Conservation (phyloP, 495 filamentous ascomycete species). For the Trichoderma parareesei region DNA sequence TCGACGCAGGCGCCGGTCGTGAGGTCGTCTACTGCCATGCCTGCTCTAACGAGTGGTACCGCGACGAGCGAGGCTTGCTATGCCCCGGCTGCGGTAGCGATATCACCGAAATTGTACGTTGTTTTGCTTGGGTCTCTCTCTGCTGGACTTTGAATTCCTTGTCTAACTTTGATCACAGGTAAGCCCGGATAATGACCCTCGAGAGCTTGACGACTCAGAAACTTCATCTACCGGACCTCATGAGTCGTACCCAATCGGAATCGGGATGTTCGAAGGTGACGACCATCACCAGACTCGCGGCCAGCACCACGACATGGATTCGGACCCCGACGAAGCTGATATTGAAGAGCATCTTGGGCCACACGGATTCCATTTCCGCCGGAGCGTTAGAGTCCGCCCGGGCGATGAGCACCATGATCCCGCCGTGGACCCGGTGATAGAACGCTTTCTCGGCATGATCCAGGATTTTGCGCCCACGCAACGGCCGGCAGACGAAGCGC, state of each 20-base stretch:
- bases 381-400: slow-evolving; percentile 14
- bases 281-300: slow-evolving; percentile 30
- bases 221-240: neutral
- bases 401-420: slow-evolving; percentile 1
- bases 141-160: neutral
- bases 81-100: slow-evolving; percentile 78
- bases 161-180: slow-evolving; percentile 27
- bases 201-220: slow-evolving; percentile 24
- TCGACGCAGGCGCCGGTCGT: slow-evolving; percentile 37
- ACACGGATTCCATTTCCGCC: slow-evolving; percentile 37
- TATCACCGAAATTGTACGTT: slow-evolving; percentile 72
- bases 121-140: neutral
- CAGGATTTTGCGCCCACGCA: slow-evolving; percentile 19
- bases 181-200: slow-evolving; percentile 32
- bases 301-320: slow-evolving; percentile 31
- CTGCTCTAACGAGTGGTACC: slow-evolving; percentile 73
- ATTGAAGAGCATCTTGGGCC: slow-evolving; percentile 40
- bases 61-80: slow-evolving; percentile 51
- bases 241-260: slow-evolving; percentile 10
- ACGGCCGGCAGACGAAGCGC: neutral
- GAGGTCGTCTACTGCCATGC: slow-evolving; percentile 77
- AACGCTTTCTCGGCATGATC: slow-evolving; percentile 35
- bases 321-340: slow-evolving; percentile 39
- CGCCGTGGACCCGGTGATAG: slow-evolving; percentile 28
- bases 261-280: slow-evolving; percentile 20